Conservation (phyloP, 176 grass and related monocot species). For the Poa pratensis region DNA sequence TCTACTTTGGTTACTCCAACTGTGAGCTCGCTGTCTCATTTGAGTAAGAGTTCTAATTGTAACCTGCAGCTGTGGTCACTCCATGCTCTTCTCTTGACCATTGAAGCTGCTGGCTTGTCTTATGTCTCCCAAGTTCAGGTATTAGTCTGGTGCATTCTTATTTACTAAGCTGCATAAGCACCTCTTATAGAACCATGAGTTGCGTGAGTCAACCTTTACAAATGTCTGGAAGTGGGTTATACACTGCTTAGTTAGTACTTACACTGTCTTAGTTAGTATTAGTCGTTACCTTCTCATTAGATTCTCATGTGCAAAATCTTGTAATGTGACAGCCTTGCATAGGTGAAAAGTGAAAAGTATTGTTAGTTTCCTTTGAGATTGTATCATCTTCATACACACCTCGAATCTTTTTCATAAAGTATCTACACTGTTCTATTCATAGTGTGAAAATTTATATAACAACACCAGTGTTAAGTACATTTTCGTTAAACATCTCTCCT, state of each 20-base stretch:
- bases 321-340: not conserved
- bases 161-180: conserved; percentile 18
- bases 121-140: conserved; percentile 97
- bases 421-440: conserved; percentile 1
- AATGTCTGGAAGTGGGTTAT: conserved; percentile 13
- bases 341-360: not conserved
- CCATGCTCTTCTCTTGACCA: conserved; percentile 96
- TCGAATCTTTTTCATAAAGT: conserved; percentile 4
- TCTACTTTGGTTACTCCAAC: conserved; percentile 85
- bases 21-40: conserved; percentile 78
- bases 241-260: not conserved
- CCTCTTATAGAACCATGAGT: conserved; percentile 19
- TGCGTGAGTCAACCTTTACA: not conserved
- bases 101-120: conserved; percentile 98
- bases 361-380: conserved; percentile 19
- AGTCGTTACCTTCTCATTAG: conserved; percentile 12
- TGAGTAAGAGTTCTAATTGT: conserved; percentile 85
- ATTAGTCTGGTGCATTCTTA: conserved; percentile 29
- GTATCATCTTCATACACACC: conserved; percentile 5
- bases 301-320: not conserved
- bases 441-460: conserved; percentile 9
- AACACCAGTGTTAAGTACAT: conserved; percentile 5
- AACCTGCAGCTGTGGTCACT: conserved; percentile 92
- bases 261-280: not conserved
- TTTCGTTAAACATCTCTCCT: conserved; percentile 2